A percentile compares a stretch with the other conserved stretches of the same genome.
phyloP scores from a whole-genome alignment of 1,284 basidiomycete species.

The Ustilago bromivora region DNA sequence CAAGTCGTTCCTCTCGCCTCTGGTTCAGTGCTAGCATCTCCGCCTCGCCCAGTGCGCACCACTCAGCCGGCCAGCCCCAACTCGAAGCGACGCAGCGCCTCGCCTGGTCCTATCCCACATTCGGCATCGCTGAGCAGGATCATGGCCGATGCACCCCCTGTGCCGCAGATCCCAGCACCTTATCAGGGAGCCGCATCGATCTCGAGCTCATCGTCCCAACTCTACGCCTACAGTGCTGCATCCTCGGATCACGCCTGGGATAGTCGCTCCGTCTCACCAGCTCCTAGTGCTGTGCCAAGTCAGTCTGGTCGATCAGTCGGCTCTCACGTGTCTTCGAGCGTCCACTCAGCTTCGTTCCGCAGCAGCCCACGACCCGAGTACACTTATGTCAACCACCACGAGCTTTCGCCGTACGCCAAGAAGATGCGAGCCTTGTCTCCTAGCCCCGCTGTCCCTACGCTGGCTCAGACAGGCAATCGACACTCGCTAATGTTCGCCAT shows the following conservation, averaged over 20 bases:
- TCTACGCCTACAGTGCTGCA: conserved; percentile 33
- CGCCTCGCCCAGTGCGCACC: conserved; percentile 20
- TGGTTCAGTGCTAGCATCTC: conserved; percentile 25
- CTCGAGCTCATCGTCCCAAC: conserved; percentile 44
- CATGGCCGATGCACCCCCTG: conserved; percentile 54
- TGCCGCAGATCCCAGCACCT: conserved; percentile 43
- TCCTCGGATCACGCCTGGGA: conserved; percentile 40
- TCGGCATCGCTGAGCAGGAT: conserved; percentile 40
- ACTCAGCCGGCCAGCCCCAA: conserved; percentile 21
- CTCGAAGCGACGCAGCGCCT: conserved; percentile 27
- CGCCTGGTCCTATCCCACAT: conserved; percentile 18
- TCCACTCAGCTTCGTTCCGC: conserved; percentile 41
- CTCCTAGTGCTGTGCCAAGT: conserved; percentile 47
- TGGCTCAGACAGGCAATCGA: conserved; percentile 37
- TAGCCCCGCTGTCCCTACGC: conserved; percentile 32
- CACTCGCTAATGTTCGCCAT: conserved; percentile 62
- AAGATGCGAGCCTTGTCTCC: conserved; percentile 57
- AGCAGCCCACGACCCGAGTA: conserved; percentile 47
- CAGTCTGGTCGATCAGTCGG: conserved; percentile 49
- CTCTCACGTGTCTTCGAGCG: conserved; percentile 56
- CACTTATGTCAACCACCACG: conserved; percentile 51
- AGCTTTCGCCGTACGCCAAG: conserved; percentile 50
- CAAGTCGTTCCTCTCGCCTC: conserved; percentile 22
- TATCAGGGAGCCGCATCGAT: conserved; percentile 31
- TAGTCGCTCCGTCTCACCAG: conserved; percentile 44